These are phyloP conservation scores for Hypomyces rosellus DNA, from an alignment of 2,329 filamentous ascomycete species.

Conservation along the genomic window DNA sequence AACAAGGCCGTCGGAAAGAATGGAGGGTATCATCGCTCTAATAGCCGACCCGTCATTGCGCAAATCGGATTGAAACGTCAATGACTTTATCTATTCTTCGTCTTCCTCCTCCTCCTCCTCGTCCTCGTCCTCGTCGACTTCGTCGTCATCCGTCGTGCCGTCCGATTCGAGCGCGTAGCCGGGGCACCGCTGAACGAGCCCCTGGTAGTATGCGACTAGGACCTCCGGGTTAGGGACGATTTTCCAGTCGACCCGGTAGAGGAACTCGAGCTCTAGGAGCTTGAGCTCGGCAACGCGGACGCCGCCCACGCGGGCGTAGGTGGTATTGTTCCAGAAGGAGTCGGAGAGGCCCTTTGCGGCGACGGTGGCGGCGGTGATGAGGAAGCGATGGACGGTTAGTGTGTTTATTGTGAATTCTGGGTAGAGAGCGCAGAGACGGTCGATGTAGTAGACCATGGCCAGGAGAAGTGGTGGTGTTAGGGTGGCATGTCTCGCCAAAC, in stretches of 20 bases:
- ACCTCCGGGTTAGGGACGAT: slow-evolving; percentile 95
- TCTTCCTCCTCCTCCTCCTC: slow-evolving; percentile 17
- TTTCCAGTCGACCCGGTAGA: slow-evolving; percentile 89
- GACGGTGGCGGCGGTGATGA: slow-evolving; percentile 93
- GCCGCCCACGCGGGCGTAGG: slow-evolving; percentile 89
- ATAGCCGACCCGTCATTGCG: background rate
- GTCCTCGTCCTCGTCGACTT: slow-evolving; percentile 29
- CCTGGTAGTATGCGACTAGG: slow-evolving; percentile 86
- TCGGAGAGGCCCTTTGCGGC: slow-evolving; percentile 94
- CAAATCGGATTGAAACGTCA: no score
- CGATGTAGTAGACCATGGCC: slow-evolving; percentile 98
- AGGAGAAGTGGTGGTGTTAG: slow-evolving; percentile 89
- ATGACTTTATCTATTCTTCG: slow-evolving; percentile 12
- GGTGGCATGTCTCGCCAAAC: slow-evolving; percentile 88
- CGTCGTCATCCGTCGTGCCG: slow-evolving; percentile 24
- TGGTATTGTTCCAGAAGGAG: slow-evolving; percentile 97
- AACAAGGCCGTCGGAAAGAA: background rate
- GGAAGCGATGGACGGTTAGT: slow-evolving; percentile 90
- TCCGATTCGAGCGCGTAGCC: slow-evolving; percentile 47
- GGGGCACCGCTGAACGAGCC: slow-evolving; percentile 64
- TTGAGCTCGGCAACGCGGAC: slow-evolving; percentile 87
- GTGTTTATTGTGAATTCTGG: slow-evolving; percentile 95
- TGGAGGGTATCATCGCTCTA: slow-evolving; percentile 13
- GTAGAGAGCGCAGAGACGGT: slow-evolving; percentile 86
- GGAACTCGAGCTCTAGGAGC: slow-evolving; percentile 84